Base-by-base conservation (phyloP, 495 filamentous ascomycete species). In the Xeromyces bisporus region DNA sequence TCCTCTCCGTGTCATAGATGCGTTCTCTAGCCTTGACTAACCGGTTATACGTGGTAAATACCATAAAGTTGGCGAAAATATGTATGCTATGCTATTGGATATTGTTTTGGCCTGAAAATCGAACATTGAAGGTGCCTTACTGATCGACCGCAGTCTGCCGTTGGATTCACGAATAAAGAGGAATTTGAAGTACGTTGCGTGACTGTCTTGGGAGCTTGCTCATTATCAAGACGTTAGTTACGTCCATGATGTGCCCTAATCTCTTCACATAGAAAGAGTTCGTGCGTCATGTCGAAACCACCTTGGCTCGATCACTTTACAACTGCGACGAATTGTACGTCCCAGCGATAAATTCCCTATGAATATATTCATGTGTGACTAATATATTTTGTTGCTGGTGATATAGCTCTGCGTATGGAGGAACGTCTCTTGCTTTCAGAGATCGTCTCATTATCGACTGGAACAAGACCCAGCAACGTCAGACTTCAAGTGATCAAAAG, bases 391-490 rank as follows among this genome's bases (percentile, higher is more conserved):
- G n/a, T n/a, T n/a, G n/a, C n/a, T n/a, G n/a, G 7, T 20, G 32
- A 0, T 26, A 11, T 29, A 75, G 69, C 39, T 91, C 86, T 27
- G 83, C 87, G 8, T 97, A 97, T 55, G 73, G 81, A 9, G 91
- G 87, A 28, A 77, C 82, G 21, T 77, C 81, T 31, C 65, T 97
- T 33, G 91, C 89, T 15, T 81, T 97, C 53, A 70, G 91, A 42
- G 89, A 97, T 53, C 74, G 84, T 18, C 64, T 97, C 41, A 76
- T 96, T 43, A 80, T 89, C 40, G 80, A 91, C 34, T 97, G 89
- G 89, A 96, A 94, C 56, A 80, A 75, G 54, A 97, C 89, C 32
- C 91, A 96, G 52, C 89, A 97, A 56, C 75, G 77, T 32, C 89
- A 96, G 62, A 93, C 86, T 12, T 80, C 80, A 35, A 59, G 66